phyloP scores from a whole-genome alignment of 2,329 filamentous ascomycete genomes.

The Ceratocystis eucalypticola region DNA sequence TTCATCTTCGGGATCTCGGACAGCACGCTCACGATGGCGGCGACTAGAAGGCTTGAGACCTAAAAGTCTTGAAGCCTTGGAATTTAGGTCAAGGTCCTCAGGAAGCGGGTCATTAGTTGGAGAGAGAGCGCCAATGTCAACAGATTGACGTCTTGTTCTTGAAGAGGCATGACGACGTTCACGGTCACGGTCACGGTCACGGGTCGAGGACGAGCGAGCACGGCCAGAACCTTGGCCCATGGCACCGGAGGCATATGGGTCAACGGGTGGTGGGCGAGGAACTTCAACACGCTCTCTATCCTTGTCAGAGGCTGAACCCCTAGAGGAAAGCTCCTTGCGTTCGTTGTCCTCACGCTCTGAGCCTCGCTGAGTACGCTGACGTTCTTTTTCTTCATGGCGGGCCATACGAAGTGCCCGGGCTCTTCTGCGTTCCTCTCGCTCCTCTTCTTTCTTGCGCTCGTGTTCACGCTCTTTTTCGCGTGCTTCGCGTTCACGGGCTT shows the following conservation, averaged over 20 bases:
- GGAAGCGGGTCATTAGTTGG: background rate
- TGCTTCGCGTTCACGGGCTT: slow-evolving; percentile 8
- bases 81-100: slow-evolving; percentile 21
- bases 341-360: slow-evolving; percentile 47
- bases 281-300: slow-evolving; percentile 32
- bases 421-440: slow-evolving; percentile 11
- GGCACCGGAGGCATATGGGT: slow-evolving; percentile 29
- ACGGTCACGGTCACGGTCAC: slow-evolving; percentile 47
- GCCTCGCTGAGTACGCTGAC: slow-evolving; percentile 9
- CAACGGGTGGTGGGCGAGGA: slow-evolving; percentile 44
- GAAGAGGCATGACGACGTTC: slow-evolving; percentile 45
- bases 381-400: slow-evolving; percentile 16
- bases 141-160: slow-evolving; percentile 53
- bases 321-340: slow-evolving; percentile 19
- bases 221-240: slow-evolving; percentile 32
- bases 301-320: slow-evolving; percentile 25
- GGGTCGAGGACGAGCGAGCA: slow-evolving; percentile 52
- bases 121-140: slow-evolving; percentile 35
- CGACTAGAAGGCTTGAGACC: slow-evolving; percentile 36
- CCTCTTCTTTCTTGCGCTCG: slow-evolving; percentile 14
- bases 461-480: slow-evolving; percentile 34
- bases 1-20: slow-evolving; percentile 19
- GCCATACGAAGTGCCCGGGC: slow-evolving; percentile 6
- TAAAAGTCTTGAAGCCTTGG: slow-evolving; percentile 68
- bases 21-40: slow-evolving; percentile 18